Base-by-base conservation (phyloP, 257 asterid genomes). In the Datura wrightii region DNA sequence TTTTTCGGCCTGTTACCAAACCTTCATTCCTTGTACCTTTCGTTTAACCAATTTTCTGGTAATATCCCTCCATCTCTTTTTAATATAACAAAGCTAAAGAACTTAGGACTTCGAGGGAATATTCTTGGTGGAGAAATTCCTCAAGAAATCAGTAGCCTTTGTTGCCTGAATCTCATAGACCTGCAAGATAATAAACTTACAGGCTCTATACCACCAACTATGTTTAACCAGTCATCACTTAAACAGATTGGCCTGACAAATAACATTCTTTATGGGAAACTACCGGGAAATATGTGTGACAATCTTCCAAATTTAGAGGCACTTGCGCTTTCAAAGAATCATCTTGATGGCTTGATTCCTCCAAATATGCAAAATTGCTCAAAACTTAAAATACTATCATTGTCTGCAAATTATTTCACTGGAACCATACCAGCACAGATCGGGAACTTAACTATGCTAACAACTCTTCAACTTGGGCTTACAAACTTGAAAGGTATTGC, bases 261-360 rank as follows among this genome's bases (percentile, higher is more conserved):
- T 0, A 82, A 86, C 76, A 62, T 59, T 14, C 85, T 84, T 24
- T 86, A 83, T 44, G 89, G 88, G 48, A 69, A 80, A 44, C 10
- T 88, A 18, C 88, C 88, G 1, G 10, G 79, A 56, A 79, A 56
- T 31, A 5, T 86, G 63, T 88, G 91, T n/a, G 65, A 52, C 5
- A 14, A 15, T 44, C 85, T 4, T 87, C 88, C 62, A 82, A 82
- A 59, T 84, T 84, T 53, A 19, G 65, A 79, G 83, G 11, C 0
- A 7, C 82, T 88, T 2, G 0, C 0, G 0, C 84, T 88, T 10
- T 0, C 79, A 1, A 0, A 2, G 0, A 79, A 39, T 16, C 1
- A 79, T 10, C 10, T 88, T 24, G 76, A 56, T 10, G 91, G 89
- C 5, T 56, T 67, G 14, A 83, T 89, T 71, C 90, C 91, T 8